Base-by-base conservation (phyloP, 83 land plant genomes). In the Diphasiastrum complanatum region DNA sequence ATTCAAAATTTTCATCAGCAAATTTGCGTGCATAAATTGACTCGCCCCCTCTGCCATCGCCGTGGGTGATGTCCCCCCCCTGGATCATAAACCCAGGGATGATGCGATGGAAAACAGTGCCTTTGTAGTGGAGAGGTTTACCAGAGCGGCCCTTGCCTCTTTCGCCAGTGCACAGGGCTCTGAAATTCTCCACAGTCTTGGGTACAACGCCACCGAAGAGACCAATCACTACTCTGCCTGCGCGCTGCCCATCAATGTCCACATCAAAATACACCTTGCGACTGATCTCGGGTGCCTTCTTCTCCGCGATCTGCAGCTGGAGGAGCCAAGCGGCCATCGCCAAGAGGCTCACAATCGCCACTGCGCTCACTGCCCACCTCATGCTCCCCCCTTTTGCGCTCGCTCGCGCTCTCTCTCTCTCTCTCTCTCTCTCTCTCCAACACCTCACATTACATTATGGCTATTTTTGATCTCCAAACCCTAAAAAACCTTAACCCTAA, bases 241-340 rank as follows among this genome's bases (percentile, higher is more conserved):
- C 59, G 0, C 59, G 59, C 59, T 55, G 59, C 35, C 59, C 59
- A 30, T 55, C 59, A 55, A 55, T 55, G 34, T 55, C 59, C 11
- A 55, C 59, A 11, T 55, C 59, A 11, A 55, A 55, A 27, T 27
- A 55, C 11, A 55, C 59, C 34, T 19, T 24, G 59, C 31, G 59
- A 11, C 35, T 55, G 19, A 55, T 19, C 11, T 11, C 59, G n/a
- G n/a, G n/a, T n/a, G n/a, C n/a, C n/a, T n/a, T n/a, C n/a, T n/a
- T n/a, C n/a, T n/a, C n/a, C n/a, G n/a, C n/a, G n/a, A n/a, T n/a
- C n/a, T n/a, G n/a, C n/a, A n/a, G n/a, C n/a, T n/a, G n/a, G n/a
- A n/a, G n/a, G n/a, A n/a, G n/a, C n/a, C n/a, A n/a, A n/a, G n/a
- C n/a, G n/a, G n/a, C n/a, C n/a, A n/a, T n/a, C n/a, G n/a, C n/a